Evolutionary conservation across 2,329 filamentous ascomycete genomes (phyloP).

Genomic region (Aspergillus neoniger): DNA sequence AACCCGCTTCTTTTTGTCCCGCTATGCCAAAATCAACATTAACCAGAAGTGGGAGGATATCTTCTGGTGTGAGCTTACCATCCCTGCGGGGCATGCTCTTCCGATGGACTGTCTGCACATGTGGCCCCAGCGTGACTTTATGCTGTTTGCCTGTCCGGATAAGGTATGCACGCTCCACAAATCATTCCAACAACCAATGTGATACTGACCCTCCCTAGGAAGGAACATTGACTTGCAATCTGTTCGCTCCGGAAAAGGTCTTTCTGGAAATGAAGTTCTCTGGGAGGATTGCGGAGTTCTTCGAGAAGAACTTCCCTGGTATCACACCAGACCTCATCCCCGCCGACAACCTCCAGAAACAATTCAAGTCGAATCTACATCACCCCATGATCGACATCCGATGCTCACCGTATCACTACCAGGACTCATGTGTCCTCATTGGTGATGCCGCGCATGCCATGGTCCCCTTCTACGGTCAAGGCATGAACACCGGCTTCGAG

Average conservation of each 20-base stretch:
- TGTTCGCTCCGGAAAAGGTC: neutral
- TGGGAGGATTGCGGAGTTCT: neutral
- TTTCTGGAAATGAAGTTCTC: neutral
- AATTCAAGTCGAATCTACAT: neutral
- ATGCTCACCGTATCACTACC: neutral
- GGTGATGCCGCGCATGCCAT: neutral
- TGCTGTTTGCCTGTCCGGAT: neutral
- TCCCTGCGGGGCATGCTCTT: neutral
- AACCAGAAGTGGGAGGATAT: neutral
- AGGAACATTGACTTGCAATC: neutral
- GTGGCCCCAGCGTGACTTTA: neutral
- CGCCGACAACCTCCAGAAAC: neutral
- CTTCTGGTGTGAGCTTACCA: neutral
- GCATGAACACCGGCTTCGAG: neutral
- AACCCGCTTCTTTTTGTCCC: neutral
- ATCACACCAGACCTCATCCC: neutral
- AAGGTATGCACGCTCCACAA: neutral
- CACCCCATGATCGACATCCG: neutral
- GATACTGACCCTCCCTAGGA: neutral
- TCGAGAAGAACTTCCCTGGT: neutral
- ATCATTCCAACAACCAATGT: too few species aligned
- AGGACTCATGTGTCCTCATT: neutral
- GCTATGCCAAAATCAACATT: neutral
- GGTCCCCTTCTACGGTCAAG: neutral
- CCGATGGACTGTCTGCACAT: neutral